Conservation (phyloP, 192 early-diverging fungal species). For the Piromyces finnis region DNA sequence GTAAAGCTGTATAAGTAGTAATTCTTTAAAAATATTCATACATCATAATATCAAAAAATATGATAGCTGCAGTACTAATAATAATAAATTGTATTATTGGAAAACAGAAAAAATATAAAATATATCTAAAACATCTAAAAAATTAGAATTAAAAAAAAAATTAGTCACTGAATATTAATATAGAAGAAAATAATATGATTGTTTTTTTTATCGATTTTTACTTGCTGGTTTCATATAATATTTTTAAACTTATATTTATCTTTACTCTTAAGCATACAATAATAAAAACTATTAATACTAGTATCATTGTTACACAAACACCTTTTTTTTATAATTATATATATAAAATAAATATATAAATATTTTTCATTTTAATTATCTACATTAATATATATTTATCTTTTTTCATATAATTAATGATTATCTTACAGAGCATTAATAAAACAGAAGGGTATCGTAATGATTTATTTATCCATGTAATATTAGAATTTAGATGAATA, state of each 20-base stretch:
- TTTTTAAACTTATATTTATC: not conserved
- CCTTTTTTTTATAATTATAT: not conserved
- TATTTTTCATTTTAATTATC: too few species aligned
- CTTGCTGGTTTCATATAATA: not conserved
- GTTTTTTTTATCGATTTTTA: too few species aligned
- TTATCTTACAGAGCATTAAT: not conserved
- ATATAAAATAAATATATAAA: too few species aligned
- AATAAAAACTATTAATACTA: not conserved
- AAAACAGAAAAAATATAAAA: not conserved
- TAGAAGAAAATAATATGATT: too few species aligned
- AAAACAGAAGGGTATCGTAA: not conserved
- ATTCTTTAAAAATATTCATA: too few species aligned
- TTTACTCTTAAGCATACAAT: not conserved
- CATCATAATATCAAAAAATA: not conserved
- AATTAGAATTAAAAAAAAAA: too few species aligned
- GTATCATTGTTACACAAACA: not conserved
- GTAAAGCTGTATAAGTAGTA: too few species aligned
- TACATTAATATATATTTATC: too few species aligned
- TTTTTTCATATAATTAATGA: too few species aligned
- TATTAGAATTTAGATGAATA: not conserved
- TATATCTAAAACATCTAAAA: not conserved
- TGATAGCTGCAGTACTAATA: not conserved
- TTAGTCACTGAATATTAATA: too few species aligned
- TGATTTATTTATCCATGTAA: not conserved
- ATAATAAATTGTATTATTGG: not conserved